phyloP scores from a whole-genome alignment of 805 yeast genomes.

The Vanderwaltozyma tropicalis region DNA sequence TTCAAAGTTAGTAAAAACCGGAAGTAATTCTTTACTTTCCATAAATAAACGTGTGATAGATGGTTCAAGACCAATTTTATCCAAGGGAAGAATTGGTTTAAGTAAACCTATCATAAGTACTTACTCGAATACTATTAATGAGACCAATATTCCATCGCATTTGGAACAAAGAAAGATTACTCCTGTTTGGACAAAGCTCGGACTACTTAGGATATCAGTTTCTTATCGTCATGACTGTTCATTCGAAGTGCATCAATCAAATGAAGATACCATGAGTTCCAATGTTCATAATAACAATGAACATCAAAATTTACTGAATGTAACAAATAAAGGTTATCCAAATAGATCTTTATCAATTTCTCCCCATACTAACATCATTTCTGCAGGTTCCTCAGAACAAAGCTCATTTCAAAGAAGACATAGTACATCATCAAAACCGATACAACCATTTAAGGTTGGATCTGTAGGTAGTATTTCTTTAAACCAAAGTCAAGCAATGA shows the following conservation, averaged over 20 bases:
- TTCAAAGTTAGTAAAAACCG: slow-evolving; percentile 31
- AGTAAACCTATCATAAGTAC: slow-evolving; percentile 49
- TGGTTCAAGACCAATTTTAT: slow-evolving; percentile 67
- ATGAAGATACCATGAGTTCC: background rate
- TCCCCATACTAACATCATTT: slow-evolving; percentile 11
- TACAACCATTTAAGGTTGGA: slow-evolving; percentile 31
- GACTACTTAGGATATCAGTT: slow-evolving; percentile 63
- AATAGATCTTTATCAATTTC: slow-evolving; percentile 18
- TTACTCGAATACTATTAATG: slow-evolving; percentile 26
- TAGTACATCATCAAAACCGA: slow-evolving; percentile 12
- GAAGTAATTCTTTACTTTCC: background rate
- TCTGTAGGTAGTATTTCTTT: slow-evolving; percentile 25
- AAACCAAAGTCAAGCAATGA: slow-evolving; percentile 23
- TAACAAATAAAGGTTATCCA: background rate
- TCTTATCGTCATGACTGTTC: slow-evolving; percentile 66
- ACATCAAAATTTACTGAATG: background rate
- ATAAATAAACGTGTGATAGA: slow-evolving; percentile 58
- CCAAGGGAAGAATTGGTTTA: slow-evolving; percentile 78
- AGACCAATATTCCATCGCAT: slow-evolving; percentile 36
- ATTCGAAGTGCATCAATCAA: slow-evolving; percentile 37
- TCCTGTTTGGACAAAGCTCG: slow-evolving; percentile 67
- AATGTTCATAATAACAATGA: background rate
- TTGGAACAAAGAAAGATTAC: slow-evolving; percentile 52
- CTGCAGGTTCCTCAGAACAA: slow-evolving; percentile 9
- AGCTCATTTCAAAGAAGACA: slow-evolving; percentile 9